These are phyloP conservation scores for Globisporangium takayamanum DNA, from an alignment of 352 stramenopile species.

Conservation along the genomic window DNA sequence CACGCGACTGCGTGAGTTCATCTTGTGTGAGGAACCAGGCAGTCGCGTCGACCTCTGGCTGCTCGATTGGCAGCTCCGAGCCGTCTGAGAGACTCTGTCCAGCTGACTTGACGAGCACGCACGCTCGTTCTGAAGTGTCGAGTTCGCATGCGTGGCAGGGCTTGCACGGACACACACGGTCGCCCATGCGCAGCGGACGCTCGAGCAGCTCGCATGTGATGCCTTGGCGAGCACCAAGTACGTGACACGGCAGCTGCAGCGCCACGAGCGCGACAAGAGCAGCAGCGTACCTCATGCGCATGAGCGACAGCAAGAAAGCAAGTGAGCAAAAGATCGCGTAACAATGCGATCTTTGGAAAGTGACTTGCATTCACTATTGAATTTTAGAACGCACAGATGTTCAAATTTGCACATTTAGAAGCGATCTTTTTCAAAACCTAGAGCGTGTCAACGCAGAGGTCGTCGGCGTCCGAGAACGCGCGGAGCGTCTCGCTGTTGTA, in stretches of 20 bases:
- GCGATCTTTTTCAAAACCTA: neutral
- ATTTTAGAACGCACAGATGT: neutral
- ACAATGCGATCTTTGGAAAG: neutral
- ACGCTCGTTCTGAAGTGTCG: slow-evolving; percentile 10
- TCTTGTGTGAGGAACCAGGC: slow-evolving; percentile 7
- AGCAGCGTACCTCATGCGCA: neutral
- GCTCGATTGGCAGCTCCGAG: slow-evolving; percentile 13
- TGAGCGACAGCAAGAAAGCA: neutral
- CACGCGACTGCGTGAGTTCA: slow-evolving; percentile 5
- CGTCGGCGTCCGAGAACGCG: slow-evolving; percentile 15
- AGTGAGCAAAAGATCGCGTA: too few species aligned
- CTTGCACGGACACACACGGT: slow-evolving; percentile 22
- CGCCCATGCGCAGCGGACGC: slow-evolving; percentile 15
- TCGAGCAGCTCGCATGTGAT: slow-evolving; percentile 5
- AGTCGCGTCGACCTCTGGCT: slow-evolving; percentile 14
- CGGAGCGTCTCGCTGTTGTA: slow-evolving; percentile 13
- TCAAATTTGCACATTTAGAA: neutral
- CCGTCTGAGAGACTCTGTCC: slow-evolving; percentile 18
- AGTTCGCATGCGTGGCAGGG: slow-evolving; percentile 33
- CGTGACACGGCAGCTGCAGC: neutral
- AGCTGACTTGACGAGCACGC: slow-evolving; percentile 11
- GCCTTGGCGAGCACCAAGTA: neutral
- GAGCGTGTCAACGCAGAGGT: slow-evolving; percentile 10
- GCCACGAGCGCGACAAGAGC: neutral
- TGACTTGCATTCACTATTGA: neutral